phyloP scores from a whole-genome alignment of 306 rosid genomes.

The Boehmeria nivea region DNA sequence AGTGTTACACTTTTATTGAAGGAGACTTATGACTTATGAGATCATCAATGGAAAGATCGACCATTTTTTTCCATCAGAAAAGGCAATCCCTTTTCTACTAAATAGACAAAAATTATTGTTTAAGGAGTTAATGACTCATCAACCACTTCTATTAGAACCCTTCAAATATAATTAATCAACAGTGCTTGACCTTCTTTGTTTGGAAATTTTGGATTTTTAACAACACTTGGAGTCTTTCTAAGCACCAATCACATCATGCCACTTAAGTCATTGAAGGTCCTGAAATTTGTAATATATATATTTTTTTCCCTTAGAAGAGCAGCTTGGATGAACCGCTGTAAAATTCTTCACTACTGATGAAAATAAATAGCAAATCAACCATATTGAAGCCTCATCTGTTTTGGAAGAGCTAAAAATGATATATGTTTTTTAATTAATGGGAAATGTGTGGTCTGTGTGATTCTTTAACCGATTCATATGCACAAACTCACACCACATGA shows the following conservation, averaged over 20 bases:
- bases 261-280: not conserved
- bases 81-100: not conserved
- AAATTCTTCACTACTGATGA: not conserved
- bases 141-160: conserved; percentile 52
- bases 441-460: not conserved
- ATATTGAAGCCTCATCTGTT: conserved; percentile 1
- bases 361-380: too few relatives aligned
- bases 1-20: too few relatives aligned
- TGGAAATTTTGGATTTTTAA: conserved; percentile 15
- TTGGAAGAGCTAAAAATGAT: not conserved
- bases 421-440: not conserved
- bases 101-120: not conserved
- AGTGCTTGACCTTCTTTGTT: conserved; percentile 11
- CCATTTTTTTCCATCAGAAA: not conserved
- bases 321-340: conserved; percentile 5
- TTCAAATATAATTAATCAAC: conserved; percentile 14
- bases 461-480: not conserved
- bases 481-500: not conserved
- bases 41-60: conserved; percentile 19
- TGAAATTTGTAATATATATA: not conserved
- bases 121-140: conserved; percentile 54
- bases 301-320: not conserved
- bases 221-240: conserved; percentile 24
- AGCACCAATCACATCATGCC: conserved; percentile 22
- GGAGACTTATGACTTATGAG: too few relatives aligned